A percentile compares a stretch with the other conserved stretches of the same genome.
These are phyloP conservation scores for Penicillium sp. DNA, from an alignment of 2,329 filamentous ascomycete genomes.

Conservation along the genomic window DNA sequence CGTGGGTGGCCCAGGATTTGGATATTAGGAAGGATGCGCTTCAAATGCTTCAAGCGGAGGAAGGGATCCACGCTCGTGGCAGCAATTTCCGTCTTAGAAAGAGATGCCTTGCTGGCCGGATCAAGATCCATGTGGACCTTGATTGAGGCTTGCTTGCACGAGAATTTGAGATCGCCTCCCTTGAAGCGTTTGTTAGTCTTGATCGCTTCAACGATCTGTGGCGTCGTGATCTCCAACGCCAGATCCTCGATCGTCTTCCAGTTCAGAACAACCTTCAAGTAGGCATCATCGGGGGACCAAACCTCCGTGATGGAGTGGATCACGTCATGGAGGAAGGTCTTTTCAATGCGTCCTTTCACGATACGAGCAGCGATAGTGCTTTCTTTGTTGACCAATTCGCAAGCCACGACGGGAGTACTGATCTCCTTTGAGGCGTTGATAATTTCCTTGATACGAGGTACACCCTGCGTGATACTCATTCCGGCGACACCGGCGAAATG, in stretches of 20 bases:
- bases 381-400: constrained; percentile 72
- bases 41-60: constrained; percentile 75
- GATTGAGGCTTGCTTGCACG: constrained; percentile 54
- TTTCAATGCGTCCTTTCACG: constrained; percentile 91
- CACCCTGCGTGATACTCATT: constrained; percentile 99
- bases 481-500: constrained; percentile 99
- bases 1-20: constrained; percentile 87
- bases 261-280: constrained; percentile 79
- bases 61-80: constrained; percentile 46
- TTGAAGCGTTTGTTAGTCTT: constrained; percentile 75
- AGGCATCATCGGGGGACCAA: constrained; percentile 74
- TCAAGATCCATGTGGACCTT: constrained; percentile 65
- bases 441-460: constrained; percentile 99
- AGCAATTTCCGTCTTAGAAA: constrained; percentile 44
- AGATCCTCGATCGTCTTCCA: constrained; percentile 73
- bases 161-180: constrained; percentile 62
- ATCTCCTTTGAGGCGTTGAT: constrained; percentile 97
- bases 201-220: constrained; percentile 75
- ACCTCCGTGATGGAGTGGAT: constrained; percentile 81
- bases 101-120: constrained; percentile 31
- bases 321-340: constrained; percentile 82
- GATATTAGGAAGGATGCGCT: constrained; percentile 76
- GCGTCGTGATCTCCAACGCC: constrained; percentile 72
- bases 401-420: constrained; percentile 89
- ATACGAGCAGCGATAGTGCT: constrained; percentile 79